Evolutionary conservation across 192 early-diverging fungal species (phyloP).

Genomic region (Coemansia sp.): DNA sequence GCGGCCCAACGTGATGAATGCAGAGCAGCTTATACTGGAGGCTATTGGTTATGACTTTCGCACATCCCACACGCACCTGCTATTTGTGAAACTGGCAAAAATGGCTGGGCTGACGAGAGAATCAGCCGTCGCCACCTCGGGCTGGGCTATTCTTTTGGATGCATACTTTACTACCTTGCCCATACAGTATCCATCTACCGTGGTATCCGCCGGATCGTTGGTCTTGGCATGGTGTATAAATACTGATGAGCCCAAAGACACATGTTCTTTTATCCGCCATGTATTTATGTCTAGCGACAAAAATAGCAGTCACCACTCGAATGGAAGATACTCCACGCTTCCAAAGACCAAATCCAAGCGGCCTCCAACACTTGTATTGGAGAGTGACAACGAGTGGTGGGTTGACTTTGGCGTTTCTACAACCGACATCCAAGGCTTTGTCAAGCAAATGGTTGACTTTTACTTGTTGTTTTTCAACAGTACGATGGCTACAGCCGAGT

Average conservation of each 20-base stretch:
- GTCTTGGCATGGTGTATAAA: conserved; percentile 51
- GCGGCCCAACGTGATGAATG: conserved; percentile 61
- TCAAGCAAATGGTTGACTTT: conserved; percentile 54
- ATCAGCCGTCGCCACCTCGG: conserved; percentile 20
- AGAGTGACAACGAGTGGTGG: conserved; percentile 34
- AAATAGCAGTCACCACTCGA: conserved; percentile 1
- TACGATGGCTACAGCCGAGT: conserved; percentile 28
- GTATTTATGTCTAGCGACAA: neutral
- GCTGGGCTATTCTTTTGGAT: conserved; percentile 50
- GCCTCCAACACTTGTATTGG: conserved; percentile 24
- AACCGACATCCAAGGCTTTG: conserved; percentile 45
- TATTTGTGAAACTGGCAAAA: conserved; percentile 73
- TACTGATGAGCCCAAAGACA: conserved; percentile 14
- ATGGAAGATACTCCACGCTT: conserved; percentile 1
- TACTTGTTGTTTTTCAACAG: conserved; percentile 49
- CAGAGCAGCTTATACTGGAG: conserved; percentile 75
- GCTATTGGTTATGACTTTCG: conserved; percentile 83
- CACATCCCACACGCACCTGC: conserved; percentile 68
- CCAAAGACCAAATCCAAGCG: conserved; percentile 7
- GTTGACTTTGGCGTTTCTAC: conserved; percentile 34
- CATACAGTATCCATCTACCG: conserved; percentile 45
- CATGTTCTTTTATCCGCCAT: conserved; percentile 11
- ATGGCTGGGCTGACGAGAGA: conserved; percentile 48
- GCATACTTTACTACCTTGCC: conserved; percentile 53
- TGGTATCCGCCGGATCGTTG: conserved; percentile 45